These are phyloP conservation scores for Houttuynia cordata DNA, from an alignment of 164 flowering plant genomes.

Conservation along the genomic window DNA sequence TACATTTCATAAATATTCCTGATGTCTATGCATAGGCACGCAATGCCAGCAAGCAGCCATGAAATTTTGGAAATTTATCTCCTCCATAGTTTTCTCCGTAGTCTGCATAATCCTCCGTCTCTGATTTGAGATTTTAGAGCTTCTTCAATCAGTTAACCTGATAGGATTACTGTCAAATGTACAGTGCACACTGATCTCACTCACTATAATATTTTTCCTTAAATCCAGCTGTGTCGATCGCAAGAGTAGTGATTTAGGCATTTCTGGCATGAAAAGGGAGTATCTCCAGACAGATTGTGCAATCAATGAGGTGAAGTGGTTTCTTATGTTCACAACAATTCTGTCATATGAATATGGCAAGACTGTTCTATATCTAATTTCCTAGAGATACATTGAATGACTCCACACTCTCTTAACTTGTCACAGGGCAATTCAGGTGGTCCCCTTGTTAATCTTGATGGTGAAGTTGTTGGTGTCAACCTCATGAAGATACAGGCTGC, in stretches of 20 bases:
- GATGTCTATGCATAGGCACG: neutral
- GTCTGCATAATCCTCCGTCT: no score
- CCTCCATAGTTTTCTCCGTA: no score
- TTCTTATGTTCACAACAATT: neutral
- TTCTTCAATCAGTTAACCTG: no score
- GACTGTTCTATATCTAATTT: neutral
- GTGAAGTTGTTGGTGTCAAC: conserved; percentile 87
- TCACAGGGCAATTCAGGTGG: conserved; percentile 91
- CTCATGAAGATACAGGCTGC: conserved; percentile 63
- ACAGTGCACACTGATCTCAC: neutral
- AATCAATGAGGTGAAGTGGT: conserved; percentile 56
- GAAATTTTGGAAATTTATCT: neutral
- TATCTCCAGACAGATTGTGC: conserved; percentile 94
- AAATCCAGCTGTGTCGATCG: conserved; percentile 80
- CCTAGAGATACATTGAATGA: neutral
- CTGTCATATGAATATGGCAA: neutral
- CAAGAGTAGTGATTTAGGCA: conserved; percentile 90
- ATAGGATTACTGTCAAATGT: neutral
- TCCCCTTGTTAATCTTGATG: conserved; percentile 86
- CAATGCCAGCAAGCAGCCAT: neutral
- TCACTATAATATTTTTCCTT: neutral
- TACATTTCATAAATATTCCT: neutral
- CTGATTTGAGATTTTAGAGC: no score
- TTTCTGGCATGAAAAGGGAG: conserved; percentile 82
- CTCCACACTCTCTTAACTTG: no score